A percentile compares a stretch with the other conserved stretches of the same genome.
Conservation (phyloP, 2,329 filamentous ascomycete genomes). For the Aspergillus novofumigatus region DNA sequence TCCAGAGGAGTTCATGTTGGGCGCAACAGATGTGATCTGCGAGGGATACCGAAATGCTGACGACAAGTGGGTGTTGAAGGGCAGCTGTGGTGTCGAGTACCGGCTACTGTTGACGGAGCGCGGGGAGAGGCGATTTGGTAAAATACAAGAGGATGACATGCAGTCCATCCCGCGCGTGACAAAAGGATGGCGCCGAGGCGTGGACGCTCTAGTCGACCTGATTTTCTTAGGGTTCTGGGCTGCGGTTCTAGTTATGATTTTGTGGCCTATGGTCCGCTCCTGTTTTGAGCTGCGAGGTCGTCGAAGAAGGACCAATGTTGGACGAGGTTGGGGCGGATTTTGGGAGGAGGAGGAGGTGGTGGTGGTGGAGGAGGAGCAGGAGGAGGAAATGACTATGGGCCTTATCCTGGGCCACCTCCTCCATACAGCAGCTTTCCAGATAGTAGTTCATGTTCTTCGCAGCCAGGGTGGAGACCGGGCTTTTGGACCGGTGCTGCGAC, state of each 20-base stretch:
- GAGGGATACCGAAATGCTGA: constrained; percentile 76
- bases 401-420: constrained; percentile 36
- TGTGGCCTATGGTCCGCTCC: constrained; percentile 20
- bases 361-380: constrained; percentile 28
- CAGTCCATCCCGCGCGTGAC: constrained; percentile 7
- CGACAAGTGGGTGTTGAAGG: constrained; percentile 83
- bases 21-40: constrained; percentile 83
- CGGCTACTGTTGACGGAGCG: constrained; percentile 69
- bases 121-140: constrained; percentile 68
- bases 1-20: constrained; percentile 66
- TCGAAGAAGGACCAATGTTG: constrained; percentile 17
- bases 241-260: constrained; percentile 25
- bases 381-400: constrained; percentile 27
- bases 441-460: constrained; percentile 14
- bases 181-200: constrained; percentile 4
- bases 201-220: constrained; percentile 19
- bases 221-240: constrained; percentile 33
- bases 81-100: constrained; percentile 92
- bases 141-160: constrained; percentile 39
- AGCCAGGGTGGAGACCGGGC: constrained; percentile 40
- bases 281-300: constrained; percentile 21
- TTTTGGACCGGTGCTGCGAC: constrained; percentile 45
- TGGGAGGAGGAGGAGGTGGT: constrained; percentile 32
- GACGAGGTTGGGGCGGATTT: constrained; percentile 21
- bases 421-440: constrained; percentile 35